These are phyloP conservation scores for Talaromyces stipitatus DNA, from an alignment of 495 filamentous ascomycete genomes.

Conservation along the genomic window DNA sequence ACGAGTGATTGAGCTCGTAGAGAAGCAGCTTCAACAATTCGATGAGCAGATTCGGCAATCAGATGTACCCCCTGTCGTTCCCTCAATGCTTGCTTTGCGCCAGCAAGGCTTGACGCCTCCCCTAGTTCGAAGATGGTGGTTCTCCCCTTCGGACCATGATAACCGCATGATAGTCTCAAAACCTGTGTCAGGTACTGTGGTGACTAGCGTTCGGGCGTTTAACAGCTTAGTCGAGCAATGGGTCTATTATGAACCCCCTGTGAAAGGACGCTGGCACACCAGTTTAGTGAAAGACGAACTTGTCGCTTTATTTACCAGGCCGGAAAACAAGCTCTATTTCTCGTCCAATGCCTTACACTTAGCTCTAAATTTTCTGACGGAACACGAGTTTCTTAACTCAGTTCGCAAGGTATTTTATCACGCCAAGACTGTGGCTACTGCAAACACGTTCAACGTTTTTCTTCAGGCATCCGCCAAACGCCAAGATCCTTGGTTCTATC, in stretches of 20 bases:
- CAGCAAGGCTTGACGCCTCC: constrained; percentile 4
- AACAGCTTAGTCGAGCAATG: not conserved
- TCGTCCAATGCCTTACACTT: constrained; percentile 36
- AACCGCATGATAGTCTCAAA: not conserved
- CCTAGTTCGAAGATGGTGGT: not conserved
- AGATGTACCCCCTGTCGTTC: constrained; percentile 10
- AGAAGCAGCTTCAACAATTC: constrained; percentile 15
- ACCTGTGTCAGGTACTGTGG: not conserved
- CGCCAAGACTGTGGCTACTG: constrained; percentile 28
- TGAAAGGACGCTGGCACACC: not conserved
- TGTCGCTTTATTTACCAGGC: constrained; percentile 15
- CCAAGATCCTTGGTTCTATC: constrained; percentile 28
- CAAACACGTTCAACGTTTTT: constrained; percentile 39
- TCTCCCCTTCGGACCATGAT: not conserved
- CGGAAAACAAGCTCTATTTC: constrained; percentile 6
- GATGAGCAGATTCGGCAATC: constrained; percentile 15
- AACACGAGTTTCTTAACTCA: constrained; percentile 17
- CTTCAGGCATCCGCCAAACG: constrained; percentile 25
- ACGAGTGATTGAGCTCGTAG: constrained; percentile 22
- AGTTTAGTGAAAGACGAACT: constrained; percentile 8
- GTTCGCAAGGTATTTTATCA: constrained; percentile 22
- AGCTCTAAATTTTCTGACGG: constrained; percentile 30
- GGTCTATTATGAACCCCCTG: not conserved
- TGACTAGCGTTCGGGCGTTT: not conserved
- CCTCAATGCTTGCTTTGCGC: constrained; percentile 20